Evolutionary conservation across 495 filamentous ascomycete species (phyloP), one percentile per base, ranked within the genome.

Genomic region (Penicillium mononematosum): DNA sequence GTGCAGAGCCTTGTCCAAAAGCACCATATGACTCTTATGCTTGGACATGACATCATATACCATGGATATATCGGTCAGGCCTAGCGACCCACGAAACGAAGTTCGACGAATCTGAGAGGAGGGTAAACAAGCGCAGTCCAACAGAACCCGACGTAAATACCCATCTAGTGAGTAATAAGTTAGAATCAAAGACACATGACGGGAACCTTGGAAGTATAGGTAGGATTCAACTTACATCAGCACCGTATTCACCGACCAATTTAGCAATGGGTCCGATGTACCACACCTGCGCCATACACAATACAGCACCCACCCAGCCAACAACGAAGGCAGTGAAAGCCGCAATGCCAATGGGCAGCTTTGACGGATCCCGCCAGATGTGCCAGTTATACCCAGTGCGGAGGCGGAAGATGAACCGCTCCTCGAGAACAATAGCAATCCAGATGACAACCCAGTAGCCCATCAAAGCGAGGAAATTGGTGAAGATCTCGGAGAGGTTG

Each of bases 261-360:
- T 67, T 71, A 6, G 85, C 85, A 58, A 90, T 55, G 0, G 83
- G 84, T 2, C 87, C 87, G 44, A 81, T 81, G 67, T 85, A 89
- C 80, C 84, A 90, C 22, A 81, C 77, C 73, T 90, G 86, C 32
- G 83, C 82, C 86, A 89, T 89, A 53, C 84, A 86, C 53, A 90
- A 64, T 8, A 90, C 73, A 2, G 85, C 85, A 5, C 87, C 87
- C 10, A 74, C 80, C 87, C 87, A 90, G 0, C 87, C 87, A 32
- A 89, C 61, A n/a, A 85, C 61, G 60, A 89, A 90, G 0, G 85
- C 80, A 7, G 75, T 67, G 6, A 88, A 65, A 17, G 83, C 86
- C 0, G 87, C 86, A 45, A 84, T 67, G 0, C 87, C 87, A 24
- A 86, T 48, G 1, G 87, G 87, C 42, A 89, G 70, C 54, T 82